A percentile compares a stretch with the other conserved stretches of the same genome.
These are phyloP conservation scores for Botryosphaeria agaves DNA, from an alignment of 2,329 filamentous ascomycete genomes.

Conservation along the genomic window DNA sequence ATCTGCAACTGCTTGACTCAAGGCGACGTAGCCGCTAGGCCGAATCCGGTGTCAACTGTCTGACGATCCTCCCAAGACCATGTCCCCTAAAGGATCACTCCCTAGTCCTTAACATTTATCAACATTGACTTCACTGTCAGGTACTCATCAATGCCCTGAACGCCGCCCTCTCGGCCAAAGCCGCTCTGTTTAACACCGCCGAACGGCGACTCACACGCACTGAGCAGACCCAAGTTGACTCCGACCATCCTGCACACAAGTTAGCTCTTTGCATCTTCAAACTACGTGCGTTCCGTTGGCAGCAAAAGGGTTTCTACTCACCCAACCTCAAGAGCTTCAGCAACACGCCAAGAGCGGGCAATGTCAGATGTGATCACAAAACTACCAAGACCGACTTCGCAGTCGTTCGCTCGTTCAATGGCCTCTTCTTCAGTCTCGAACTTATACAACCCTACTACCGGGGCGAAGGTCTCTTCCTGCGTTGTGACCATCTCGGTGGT, in stretches of 20 bases:
- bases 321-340: constrained; percentile 7
- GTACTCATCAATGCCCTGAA: constrained; percentile 1
- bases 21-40: too few relatives aligned
- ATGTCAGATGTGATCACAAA: constrained; percentile 11
- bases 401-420: constrained; percentile 13
- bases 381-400: constrained; percentile 13
- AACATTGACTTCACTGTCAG: too few relatives aligned
- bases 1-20: too few relatives aligned
- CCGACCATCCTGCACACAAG: too few relatives aligned
- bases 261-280: too few relatives aligned
- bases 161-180: not conserved
- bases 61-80: too few relatives aligned
- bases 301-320: too few relatives aligned
- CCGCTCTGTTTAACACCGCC: constrained; percentile 3
- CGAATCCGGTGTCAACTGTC: too few relatives aligned
- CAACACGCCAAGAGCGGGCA: constrained; percentile 9
- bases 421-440: constrained; percentile 16
- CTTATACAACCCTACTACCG: constrained; percentile 9
- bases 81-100: too few relatives aligned
- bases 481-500: constrained; percentile 7
- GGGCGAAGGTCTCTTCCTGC: constrained; percentile 16
- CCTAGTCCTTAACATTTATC: too few relatives aligned
- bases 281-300: too few relatives aligned
- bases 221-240: constrained; percentile 3
- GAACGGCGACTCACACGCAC: constrained; percentile 7